Percentiles rank a stretch among this genome's conserved stretches.
phyloP scores from a whole-genome alignment of 805 yeast genomes.

The Millerago galiae region DNA sequence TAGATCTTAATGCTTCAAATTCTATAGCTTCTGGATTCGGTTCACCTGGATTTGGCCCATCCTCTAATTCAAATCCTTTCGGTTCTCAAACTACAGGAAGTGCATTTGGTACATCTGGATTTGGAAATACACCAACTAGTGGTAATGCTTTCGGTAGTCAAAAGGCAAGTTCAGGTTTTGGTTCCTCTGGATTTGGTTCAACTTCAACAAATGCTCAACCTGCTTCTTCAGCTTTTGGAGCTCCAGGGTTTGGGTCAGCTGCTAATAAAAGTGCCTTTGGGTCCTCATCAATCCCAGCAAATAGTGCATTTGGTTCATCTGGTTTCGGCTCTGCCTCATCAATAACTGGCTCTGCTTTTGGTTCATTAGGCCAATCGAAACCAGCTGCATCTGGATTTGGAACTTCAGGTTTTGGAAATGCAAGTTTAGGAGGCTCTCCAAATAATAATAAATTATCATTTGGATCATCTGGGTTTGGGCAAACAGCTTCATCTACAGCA shows the following conservation, averaged over 20 bases:
- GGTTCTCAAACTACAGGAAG: neutral
- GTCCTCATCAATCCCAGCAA: neutral
- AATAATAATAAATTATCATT: neutral
- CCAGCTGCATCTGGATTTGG: slow-evolving; percentile 3
- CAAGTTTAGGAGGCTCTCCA: neutral
- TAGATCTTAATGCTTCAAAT: slow-evolving; percentile 24
- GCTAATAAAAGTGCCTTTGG: slow-evolving; percentile 3
- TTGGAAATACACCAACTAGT: slow-evolving; percentile 2
- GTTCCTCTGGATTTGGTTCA: slow-evolving; percentile 10
- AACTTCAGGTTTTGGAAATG: neutral
- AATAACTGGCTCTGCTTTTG: slow-evolving; percentile 8
- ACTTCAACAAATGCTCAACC: slow-evolving; percentile 8
- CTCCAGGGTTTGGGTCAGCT: slow-evolving; percentile 7
- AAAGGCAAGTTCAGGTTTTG: slow-evolving; percentile 8
- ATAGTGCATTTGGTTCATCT: slow-evolving; percentile 5
- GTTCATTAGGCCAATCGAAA: slow-evolving; percentile 10
- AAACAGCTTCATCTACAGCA: neutral
- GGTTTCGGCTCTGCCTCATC: slow-evolving; percentile 3
- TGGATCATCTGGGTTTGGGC: neutral
- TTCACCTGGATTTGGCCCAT: slow-evolving; percentile 1
- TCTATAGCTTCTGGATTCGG: slow-evolving; percentile 11
- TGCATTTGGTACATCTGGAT: neutral
- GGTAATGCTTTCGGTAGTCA: slow-evolving; percentile 15
- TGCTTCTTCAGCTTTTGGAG: slow-evolving; percentile 7
- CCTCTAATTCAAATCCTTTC: slow-evolving; percentile 7